phyloP scores from a whole-genome alignment of 768 basidiomycete genomes.

The Amanita muscaria region DNA sequence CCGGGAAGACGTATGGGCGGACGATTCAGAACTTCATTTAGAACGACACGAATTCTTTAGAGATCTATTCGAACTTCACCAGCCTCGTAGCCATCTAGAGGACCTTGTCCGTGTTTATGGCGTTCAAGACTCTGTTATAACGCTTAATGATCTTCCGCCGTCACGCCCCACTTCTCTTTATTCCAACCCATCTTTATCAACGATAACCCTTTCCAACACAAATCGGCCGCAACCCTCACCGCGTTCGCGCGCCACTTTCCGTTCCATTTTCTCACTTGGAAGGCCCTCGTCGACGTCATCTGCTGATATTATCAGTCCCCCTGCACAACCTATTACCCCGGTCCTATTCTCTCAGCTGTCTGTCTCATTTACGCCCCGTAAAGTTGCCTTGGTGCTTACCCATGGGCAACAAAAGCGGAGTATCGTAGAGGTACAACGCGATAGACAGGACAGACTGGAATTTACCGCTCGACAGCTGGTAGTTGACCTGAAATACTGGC shows the following conservation, averaged over 20 bases:
- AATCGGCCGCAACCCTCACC: constrained; percentile 4
- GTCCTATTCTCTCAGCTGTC: constrained; percentile 30
- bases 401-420: constrained; percentile 35
- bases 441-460: constrained; percentile 49
- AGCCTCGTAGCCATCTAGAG: constrained; percentile 69
- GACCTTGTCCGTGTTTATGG: constrained; percentile 53
- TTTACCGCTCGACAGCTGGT: constrained; percentile 44
- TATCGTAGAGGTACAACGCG: constrained; percentile 42
- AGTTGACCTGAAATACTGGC: constrained; percentile 36
- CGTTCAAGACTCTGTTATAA: constrained; percentile 30
- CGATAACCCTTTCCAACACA: constrained; percentile 4
- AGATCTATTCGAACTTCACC: constrained; percentile 69
- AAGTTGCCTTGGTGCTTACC: constrained; percentile 28
- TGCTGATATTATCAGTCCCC: constrained; percentile 4
- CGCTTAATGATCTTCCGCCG: constrained; percentile 13
- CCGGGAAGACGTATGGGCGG: constrained; percentile 68
- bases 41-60: constrained; percentile 69
- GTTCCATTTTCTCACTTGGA: constrained; percentile 8
- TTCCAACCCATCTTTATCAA: constrained; percentile 1
- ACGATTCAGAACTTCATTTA: constrained; percentile 67
- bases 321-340: constrained; percentile 14
- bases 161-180: constrained; percentile 2
- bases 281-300: background rate
- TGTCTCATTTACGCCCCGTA: constrained; percentile 34
- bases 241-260: constrained; percentile 2